A percentile compares a stretch with the other conserved stretches of the same genome.
Evolutionary conservation across 345 rosid species (phyloP).

Genomic region (Eucalyptus urophylla): DNA sequence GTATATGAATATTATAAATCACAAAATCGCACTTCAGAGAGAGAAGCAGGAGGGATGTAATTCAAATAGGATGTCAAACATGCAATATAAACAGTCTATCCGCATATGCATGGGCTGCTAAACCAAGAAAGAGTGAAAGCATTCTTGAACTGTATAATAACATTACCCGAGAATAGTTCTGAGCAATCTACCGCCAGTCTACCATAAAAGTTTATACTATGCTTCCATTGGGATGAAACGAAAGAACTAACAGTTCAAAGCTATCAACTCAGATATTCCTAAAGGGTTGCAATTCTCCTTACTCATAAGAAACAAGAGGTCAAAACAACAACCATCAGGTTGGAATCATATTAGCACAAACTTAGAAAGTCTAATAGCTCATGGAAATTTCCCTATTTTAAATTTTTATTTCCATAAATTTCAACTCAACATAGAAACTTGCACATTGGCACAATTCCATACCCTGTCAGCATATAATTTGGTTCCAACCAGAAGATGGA

Average conservation of each 20-base stretch:
- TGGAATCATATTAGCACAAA: not conserved
- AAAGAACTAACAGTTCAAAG: not conserved
- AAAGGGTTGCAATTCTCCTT: not conserved
- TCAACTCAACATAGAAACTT: not conserved
- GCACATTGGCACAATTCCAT: not conserved
- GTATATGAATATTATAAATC: not conserved
- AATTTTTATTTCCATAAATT: not conserved
- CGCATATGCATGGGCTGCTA: not conserved
- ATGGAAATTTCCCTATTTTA: not conserved
- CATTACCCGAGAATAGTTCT: not conserved
- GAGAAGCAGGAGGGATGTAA: not conserved
- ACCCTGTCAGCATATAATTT: not conserved
- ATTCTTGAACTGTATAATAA: not conserved
- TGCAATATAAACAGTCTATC: not conserved
- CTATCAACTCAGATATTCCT: not conserved
- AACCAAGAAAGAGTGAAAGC: not conserved
- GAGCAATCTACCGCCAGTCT: not conserved
- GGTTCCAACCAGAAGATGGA: not conserved
- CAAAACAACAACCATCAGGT: not conserved
- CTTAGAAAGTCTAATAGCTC: not conserved
- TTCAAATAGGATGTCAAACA: not conserved
- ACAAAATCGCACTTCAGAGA: not conserved
- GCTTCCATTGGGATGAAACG: not conserved
- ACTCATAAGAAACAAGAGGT: not conserved
- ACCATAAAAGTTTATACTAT: not conserved